Percentiles rank a stretch among this genome's conserved stretches.
Conservation (phyloP, 768 basidiomycete species). For the Tulasnella calospora region DNA sequence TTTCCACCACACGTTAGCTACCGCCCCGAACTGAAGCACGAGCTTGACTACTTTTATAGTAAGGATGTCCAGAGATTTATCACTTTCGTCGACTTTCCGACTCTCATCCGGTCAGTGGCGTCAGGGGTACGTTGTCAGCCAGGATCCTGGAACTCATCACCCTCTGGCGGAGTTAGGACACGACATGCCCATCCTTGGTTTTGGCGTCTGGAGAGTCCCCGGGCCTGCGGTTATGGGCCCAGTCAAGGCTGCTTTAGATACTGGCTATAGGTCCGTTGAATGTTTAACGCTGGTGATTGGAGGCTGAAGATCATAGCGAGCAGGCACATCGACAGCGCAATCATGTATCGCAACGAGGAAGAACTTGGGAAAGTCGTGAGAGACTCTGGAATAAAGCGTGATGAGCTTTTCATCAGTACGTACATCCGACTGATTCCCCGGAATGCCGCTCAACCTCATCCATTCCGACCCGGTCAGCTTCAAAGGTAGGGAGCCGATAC, state of each 20-base stretch:
- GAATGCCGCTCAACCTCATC: not conserved
- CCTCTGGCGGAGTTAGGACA: slow-evolving; percentile 40
- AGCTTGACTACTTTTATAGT: not conserved
- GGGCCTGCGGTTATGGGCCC: slow-evolving; percentile 40
- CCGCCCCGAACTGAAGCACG: not conserved
- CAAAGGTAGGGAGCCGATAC: slow-evolving; percentile 54
- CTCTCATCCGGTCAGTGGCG: not conserved
- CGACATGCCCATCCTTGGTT: slow-evolving; percentile 60
- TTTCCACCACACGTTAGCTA: not conserved
- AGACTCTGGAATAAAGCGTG: slow-evolving; percentile 51
- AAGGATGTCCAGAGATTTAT: not conserved
- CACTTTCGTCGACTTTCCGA: not conserved
- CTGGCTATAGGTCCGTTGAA: slow-evolving; percentile 54
- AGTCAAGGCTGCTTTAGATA: slow-evolving; percentile 52
- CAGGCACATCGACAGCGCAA: slow-evolving; percentile 73
- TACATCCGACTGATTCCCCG: slow-evolving; percentile 4
- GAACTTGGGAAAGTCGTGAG: slow-evolving; percentile 31
- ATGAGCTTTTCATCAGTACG: slow-evolving; percentile 67
- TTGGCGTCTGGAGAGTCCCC: slow-evolving; percentile 64
- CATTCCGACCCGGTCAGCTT: slow-evolving; percentile 43
- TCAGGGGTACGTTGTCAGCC: not conserved
- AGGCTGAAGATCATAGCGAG: not conserved
- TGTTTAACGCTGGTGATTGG: not conserved
- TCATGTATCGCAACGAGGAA: slow-evolving; percentile 48
- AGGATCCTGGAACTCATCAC: slow-evolving; percentile 5